Evolutionary conservation across 768 basidiomycete species (phyloP).

Genomic region (Pisolithus microcarpus): DNA sequence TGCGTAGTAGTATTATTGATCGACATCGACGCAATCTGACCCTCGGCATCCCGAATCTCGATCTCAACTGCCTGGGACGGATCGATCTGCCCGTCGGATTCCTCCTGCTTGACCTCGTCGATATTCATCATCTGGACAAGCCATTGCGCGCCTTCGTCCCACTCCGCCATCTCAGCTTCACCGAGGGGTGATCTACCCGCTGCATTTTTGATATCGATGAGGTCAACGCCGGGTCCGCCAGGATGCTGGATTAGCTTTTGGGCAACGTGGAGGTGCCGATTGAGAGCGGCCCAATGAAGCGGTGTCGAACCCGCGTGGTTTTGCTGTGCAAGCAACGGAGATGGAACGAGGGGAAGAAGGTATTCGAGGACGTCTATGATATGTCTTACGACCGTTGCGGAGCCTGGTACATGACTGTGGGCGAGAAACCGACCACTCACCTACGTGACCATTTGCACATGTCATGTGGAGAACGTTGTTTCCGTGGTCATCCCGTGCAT

Average conservation of each 20-base stretch:
- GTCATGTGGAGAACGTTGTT: constrained; percentile 85
- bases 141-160: constrained; percentile 82
- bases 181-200: constrained; percentile 72
- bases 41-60: constrained; percentile 67
- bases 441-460: constrained; percentile 81
- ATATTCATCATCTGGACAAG: constrained; percentile 77
- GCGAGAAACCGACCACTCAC: constrained; percentile 35
- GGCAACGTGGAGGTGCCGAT: constrained; percentile 60
- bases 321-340: constrained; percentile 49
- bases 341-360: constrained; percentile 53
- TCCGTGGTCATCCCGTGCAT: constrained; percentile 63
- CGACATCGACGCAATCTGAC: constrained; percentile 58
- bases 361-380: constrained; percentile 65
- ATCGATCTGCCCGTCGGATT: constrained; percentile 25
- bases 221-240: constrained; percentile 51
- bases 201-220: constrained; percentile 71
- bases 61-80: constrained; percentile 47
- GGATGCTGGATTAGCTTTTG: constrained; percentile 53
- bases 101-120: constrained; percentile 37
- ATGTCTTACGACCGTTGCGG: constrained; percentile 39
- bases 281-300: constrained; percentile 88
- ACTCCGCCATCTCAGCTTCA: constrained; percentile 72
- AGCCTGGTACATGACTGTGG: constrained; percentile 6
- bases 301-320: constrained; percentile 77
- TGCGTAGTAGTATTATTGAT: constrained; percentile 20